Conservation (phyloP, 2,329 filamentous ascomycete genomes). For the Mariannaea sp. region DNA sequence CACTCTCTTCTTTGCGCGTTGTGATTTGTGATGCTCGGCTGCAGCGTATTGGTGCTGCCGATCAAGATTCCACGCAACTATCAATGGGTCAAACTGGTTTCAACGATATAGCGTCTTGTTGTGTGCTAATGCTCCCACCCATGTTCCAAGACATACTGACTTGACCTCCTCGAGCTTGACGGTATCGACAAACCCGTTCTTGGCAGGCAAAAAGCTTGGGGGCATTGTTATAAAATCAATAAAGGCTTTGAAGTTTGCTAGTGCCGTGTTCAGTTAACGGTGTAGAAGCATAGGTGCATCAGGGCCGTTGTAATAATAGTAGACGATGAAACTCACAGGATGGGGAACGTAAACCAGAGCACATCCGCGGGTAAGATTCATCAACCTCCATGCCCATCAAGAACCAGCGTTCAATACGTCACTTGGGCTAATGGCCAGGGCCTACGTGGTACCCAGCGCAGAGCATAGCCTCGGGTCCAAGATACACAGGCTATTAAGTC, state of each 20-base stretch:
- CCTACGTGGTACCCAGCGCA: constrained; percentile 40
- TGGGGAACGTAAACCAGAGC: constrained; percentile 76
- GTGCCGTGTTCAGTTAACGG: constrained; percentile 57
- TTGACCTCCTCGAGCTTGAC: constrained; percentile 50
- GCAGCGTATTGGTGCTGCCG: no score
- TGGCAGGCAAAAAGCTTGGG: constrained; percentile 60
- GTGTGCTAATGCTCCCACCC: constrained; percentile 60
- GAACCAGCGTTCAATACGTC: constrained; percentile 46
- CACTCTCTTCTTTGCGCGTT: no score
- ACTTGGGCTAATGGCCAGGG: constrained; percentile 51
- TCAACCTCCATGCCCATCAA: constrained; percentile 62
- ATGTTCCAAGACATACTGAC: constrained; percentile 70
- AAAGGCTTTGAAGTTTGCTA: constrained; percentile 62
- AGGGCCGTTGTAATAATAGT: constrained; percentile 70
- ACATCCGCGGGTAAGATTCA: constrained; percentile 69
- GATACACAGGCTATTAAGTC: constrained; percentile 56
- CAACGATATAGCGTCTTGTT: constrained; percentile 62
- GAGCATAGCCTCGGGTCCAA: constrained; percentile 57
- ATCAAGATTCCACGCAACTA: no score
- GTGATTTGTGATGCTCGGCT: no score
- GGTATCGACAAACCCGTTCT: constrained; percentile 60
- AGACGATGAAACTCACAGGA: constrained; percentile 65
- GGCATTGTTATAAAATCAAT: constrained; percentile 60
- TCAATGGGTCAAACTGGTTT: constrained; percentile 62
- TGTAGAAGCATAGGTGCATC: constrained; percentile 59